These are phyloP conservation scores for Trichoderma asperellum DNA, from an alignment of 2,329 filamentous ascomycete genomes.

Conservation along the genomic window DNA sequence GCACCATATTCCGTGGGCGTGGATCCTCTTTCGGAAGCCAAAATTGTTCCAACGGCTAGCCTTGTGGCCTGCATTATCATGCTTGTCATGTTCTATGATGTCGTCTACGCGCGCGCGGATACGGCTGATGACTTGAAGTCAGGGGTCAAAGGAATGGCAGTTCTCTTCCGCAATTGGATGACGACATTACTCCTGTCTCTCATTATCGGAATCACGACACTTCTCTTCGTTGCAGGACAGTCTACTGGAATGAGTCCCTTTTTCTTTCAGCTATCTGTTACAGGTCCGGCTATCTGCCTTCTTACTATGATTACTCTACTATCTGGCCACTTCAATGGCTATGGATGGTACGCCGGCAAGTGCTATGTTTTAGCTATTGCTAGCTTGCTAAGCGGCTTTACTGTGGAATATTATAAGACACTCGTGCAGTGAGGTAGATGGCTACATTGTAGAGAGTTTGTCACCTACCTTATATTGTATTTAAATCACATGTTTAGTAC, in stretches of 20 bases:
- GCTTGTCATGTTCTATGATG: constrained; percentile 43
- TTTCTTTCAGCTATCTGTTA: constrained; percentile 31
- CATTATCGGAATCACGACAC: constrained; percentile 28
- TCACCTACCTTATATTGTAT: not conserved
- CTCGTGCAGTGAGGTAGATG: not conserved
- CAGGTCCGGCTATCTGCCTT: constrained; percentile 27
- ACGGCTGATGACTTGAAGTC: constrained; percentile 42
- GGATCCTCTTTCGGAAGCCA: constrained; percentile 29
- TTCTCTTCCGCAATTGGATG: constrained; percentile 34
- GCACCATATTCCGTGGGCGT: constrained; percentile 30
- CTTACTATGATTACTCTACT: constrained; percentile 30
- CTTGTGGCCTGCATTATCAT: constrained; percentile 34
- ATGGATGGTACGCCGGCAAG: constrained; percentile 31
- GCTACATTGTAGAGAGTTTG: not conserved
- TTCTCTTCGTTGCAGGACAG: constrained; percentile 27
- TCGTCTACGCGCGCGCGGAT: constrained; percentile 45
- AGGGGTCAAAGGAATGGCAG: constrained; percentile 42
- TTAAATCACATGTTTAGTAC: too few species aligned
- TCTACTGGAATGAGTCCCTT: constrained; percentile 26
- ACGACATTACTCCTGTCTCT: constrained; percentile 29
- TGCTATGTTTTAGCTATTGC: constrained; percentile 32
- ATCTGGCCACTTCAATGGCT: constrained; percentile 27
- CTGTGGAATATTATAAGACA: constrained; percentile 31
- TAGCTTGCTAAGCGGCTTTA: constrained; percentile 31
- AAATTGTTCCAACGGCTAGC: constrained; percentile 30